Percentiles rank a stretch among this genome's conserved stretches.
phyloP scores from a whole-genome alignment of 345 rosid genomes.

The Rhizophora apiculata region DNA sequence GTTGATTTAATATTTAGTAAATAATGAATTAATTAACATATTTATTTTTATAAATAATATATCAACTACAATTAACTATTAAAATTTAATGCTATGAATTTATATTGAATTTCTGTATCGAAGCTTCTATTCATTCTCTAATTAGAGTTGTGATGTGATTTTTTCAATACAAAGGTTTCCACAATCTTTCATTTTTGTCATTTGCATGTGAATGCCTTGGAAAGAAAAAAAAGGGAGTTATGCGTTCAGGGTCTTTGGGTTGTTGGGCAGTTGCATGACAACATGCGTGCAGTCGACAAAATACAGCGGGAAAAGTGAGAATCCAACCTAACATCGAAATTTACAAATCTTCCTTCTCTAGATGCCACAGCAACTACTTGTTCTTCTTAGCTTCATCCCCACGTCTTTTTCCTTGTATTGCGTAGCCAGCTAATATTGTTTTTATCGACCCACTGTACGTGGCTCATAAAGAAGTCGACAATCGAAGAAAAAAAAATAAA shows the following conservation, averaged over 20 bases:
- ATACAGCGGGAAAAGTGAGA: conserved; percentile 30
- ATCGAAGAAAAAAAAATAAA: too few relatives aligned
- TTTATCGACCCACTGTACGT: too few relatives aligned
- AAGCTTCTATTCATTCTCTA: conserved; percentile 3
- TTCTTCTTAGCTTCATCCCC: background rate
- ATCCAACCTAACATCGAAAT: conserved; percentile 34
- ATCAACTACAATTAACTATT: too few relatives aligned
- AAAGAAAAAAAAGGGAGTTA: background rate
- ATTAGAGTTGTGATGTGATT: background rate
- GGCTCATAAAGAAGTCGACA: too few relatives aligned
- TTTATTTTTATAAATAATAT: too few relatives aligned
- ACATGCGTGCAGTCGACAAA: conserved; percentile 37
- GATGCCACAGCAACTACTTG: background rate
- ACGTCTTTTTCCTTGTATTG: too few relatives aligned
- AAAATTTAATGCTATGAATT: too few relatives aligned
- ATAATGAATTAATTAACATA: too few relatives aligned
- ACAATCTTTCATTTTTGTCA: background rate
- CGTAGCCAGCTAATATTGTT: too few relatives aligned
- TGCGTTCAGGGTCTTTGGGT: conserved; percentile 13
- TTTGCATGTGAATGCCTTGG: background rate
- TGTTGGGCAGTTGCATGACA: conserved; percentile 32
- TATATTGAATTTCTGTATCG: too few relatives aligned
- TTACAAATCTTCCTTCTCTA: background rate
- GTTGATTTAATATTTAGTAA: too few relatives aligned
- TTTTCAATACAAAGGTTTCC: conserved; percentile 13